Conservation (phyloP, 164 flowering plant species). For the Saururus chinensis region DNA sequence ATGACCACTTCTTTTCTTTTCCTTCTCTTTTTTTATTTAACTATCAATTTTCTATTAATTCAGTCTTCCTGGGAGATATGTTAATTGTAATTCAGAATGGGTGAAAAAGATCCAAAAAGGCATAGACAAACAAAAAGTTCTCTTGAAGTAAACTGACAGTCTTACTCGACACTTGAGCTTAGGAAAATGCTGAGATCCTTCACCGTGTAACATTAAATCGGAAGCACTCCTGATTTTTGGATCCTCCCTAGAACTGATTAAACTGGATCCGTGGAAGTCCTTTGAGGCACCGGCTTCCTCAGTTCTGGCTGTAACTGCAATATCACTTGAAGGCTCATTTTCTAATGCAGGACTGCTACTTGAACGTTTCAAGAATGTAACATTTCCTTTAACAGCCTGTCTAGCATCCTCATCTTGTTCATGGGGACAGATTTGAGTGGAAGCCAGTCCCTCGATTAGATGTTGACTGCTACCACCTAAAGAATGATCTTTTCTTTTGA, state of each 20-base stretch:
- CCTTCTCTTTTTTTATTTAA: too few relatives aligned
- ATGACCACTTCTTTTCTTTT: too few relatives aligned
- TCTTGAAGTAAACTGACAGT: background rate
- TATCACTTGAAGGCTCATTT: constrained; percentile 5
- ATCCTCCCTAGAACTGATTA: constrained; percentile 16
- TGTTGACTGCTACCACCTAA: constrained; percentile 9
- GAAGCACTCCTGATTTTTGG: constrained; percentile 7
- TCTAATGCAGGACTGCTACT: constrained; percentile 25
- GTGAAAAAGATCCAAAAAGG: background rate
- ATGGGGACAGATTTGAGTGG: constrained; percentile 15
- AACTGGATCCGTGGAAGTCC: constrained; percentile 41
- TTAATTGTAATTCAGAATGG: too few relatives aligned
- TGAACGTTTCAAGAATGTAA: constrained; percentile 18
- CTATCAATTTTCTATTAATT: too few relatives aligned
- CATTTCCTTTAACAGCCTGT: constrained; percentile 7
- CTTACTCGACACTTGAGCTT: constrained; percentile 29
- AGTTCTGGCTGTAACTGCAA: constrained; percentile 6
- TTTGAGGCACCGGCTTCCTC: constrained; percentile 25
- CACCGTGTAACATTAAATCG: constrained; percentile 8
- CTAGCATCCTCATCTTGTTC: background rate
- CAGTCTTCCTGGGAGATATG: too few relatives aligned
- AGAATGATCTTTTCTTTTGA: constrained; percentile 6
- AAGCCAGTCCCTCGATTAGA: constrained; percentile 17
- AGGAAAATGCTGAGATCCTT: constrained; percentile 14
- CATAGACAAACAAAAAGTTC: background rate